Percentiles rank a stretch among this genome's conserved stretches.
Conservation (phyloP, 2,329 filamentous ascomycete species). For the Penicillium verrucosum region DNA sequence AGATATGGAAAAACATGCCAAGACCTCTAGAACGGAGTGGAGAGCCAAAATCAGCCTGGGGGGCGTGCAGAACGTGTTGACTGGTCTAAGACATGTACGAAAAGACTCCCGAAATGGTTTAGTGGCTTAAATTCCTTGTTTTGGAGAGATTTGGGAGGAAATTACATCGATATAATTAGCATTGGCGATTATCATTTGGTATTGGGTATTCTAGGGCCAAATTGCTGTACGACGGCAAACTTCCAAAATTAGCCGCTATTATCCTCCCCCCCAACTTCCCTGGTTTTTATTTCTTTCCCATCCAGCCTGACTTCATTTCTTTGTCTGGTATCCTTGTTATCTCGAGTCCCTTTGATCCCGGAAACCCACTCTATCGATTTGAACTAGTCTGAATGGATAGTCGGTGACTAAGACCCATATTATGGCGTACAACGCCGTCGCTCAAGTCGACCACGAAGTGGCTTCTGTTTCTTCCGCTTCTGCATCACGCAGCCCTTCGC, state of each 20-base stretch:
- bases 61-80: not conserved
- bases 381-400: constrained; percentile 17
- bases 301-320: not conserved
- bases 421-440: constrained; percentile 46
- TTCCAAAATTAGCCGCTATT: constrained; percentile 3
- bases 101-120: not conserved
- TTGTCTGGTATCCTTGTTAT: constrained; percentile 1
- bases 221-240: constrained; percentile 4
- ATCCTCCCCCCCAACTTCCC: not conserved
- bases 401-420: constrained; percentile 10
- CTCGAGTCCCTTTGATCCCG: not conserved
- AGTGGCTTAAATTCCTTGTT: constrained; percentile 1
- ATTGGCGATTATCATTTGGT: not conserved
- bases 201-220: not conserved
- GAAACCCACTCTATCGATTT: not conserved
- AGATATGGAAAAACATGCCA: not conserved
- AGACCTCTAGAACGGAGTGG: constrained; percentile 8
- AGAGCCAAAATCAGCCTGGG: not conserved
- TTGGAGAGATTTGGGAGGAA: not conserved
- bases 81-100: constrained; percentile 4
- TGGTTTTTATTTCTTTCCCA: not conserved
- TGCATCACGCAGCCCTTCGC: constrained; percentile 32
- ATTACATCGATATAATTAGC: constrained; percentile 2
- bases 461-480: constrained; percentile 38
- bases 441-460: constrained; percentile 41